Conservation (phyloP, 2,329 filamentous ascomycete species). For the Penicillium sp. region DNA sequence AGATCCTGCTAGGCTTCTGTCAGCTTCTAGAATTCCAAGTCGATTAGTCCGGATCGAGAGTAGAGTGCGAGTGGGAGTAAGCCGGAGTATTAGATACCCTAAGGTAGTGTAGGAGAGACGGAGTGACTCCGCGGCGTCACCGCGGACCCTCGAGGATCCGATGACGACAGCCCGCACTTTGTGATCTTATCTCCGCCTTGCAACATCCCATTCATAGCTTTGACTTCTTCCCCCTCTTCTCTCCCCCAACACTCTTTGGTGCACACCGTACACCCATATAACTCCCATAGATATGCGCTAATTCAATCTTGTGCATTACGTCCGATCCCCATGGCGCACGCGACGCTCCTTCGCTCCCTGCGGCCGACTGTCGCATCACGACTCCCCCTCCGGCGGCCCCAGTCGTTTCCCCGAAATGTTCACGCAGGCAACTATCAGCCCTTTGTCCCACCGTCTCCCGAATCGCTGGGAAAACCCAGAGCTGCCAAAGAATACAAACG, state of each 20-base stretch:
- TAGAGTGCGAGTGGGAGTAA: too few relatives aligned
- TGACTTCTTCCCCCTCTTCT: neutral
- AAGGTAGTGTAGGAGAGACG: neutral
- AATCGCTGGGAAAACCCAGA: conserved; percentile 73
- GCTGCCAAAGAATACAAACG: conserved; percentile 72
- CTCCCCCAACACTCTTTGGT: too few relatives aligned
- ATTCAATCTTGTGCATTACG: neutral
- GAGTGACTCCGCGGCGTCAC: conserved; percentile 11
- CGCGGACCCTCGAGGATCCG: too few relatives aligned
- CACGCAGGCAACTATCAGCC: conserved; percentile 61
- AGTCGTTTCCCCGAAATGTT: conserved; percentile 25
- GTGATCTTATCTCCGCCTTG: conserved; percentile 14
- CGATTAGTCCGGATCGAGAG: too few relatives aligned
- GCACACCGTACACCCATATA: too few relatives aligned
- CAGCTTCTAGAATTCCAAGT: too few relatives aligned
- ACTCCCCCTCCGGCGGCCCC: conserved; percentile 13
- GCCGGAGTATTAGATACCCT: too few relatives aligned
- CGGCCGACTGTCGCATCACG: conserved; percentile 15
- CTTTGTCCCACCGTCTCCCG: conserved; percentile 76
- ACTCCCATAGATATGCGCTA: conserved; percentile 18
- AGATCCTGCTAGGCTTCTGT: too few relatives aligned
- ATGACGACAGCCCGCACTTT: conserved; percentile 20
- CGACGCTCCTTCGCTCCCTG: conserved; percentile 25
- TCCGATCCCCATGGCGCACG: conserved; percentile 20
- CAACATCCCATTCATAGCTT: too few relatives aligned